Conservation (phyloP, 2,329 filamentous ascomycete genomes). For the Arthrocladium fulminans region DNA sequence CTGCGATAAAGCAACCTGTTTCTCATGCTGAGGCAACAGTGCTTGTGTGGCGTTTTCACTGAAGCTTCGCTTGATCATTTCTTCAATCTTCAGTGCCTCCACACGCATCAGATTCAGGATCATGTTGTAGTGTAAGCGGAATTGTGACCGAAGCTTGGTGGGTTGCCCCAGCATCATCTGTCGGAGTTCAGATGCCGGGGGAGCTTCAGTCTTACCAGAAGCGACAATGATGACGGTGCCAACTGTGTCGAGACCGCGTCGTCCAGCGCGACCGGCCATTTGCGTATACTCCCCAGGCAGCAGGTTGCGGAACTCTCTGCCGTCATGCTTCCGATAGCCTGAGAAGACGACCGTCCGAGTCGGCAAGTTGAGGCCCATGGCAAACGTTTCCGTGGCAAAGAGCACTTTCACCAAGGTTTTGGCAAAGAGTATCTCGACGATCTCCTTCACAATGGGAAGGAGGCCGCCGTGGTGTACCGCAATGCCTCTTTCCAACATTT, state of each 20-base stretch:
- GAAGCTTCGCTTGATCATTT: constrained; percentile 99
- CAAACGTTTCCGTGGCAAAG: constrained; percentile 96
- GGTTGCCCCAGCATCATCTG: constrained; percentile 96
- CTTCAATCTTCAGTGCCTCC: constrained; percentile 94
- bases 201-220: constrained; percentile 73
- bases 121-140: constrained; percentile 98
- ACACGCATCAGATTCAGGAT: constrained; percentile 91
- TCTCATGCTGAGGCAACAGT: constrained; percentile 87
- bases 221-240: constrained; percentile 90
- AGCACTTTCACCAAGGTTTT: constrained; percentile 92
- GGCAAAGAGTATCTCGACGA: constrained; percentile 93
- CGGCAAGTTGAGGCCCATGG: constrained; percentile 93
- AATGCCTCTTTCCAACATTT: constrained; percentile 77
- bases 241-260: constrained; percentile 83
- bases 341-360: constrained; percentile 97
- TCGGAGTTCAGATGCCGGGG: constrained; percentile 69
- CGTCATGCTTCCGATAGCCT: constrained; percentile 92
- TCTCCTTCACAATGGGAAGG: constrained; percentile 91
- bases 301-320: constrained; percentile 80
- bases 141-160: constrained; percentile 90
- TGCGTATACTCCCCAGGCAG: constrained; percentile 95
- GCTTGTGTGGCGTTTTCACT: constrained; percentile 97
- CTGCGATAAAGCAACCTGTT: constrained; percentile 84
- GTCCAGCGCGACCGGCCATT: constrained; percentile 91
- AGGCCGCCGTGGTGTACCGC: constrained; percentile 94